Base-by-base conservation (phyloP, 768 basidiomycete genomes). In the Erythrobasidium yunnanense region DNA sequence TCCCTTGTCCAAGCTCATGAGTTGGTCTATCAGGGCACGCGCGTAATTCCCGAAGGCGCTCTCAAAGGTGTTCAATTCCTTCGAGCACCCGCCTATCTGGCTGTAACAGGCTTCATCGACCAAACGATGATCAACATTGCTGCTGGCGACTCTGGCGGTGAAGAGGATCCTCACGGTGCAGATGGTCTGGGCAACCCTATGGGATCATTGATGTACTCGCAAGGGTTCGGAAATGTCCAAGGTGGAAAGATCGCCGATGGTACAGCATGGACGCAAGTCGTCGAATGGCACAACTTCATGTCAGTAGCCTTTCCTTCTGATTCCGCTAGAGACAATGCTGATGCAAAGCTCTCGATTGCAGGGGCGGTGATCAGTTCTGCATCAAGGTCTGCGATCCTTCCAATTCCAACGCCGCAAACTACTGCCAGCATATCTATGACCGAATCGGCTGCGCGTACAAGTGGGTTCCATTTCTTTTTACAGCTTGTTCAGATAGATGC, bases 391-490 rank as follows among this genome's bases (percentile, higher is more conserved):
- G 87, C 77, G 82, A 87, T 35, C 50, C 58, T 38, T 49, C 47
- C 3, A 22, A 13, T 58, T 22, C 13, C 23, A 52, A 23, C 55
- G 27, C 23, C 78, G 80, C 78, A 2, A 72, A 77, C n/a, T 81
- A 74, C 71, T 88, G 87, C 78, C 78, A 86, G 74, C 84, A 90
- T 79, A 81, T 83, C 30, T 57, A 29, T 55, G 87, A 88, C 73
- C 85, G 84, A 65, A 84, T 87, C 55, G 88, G 88, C 8, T 85
- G 85, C 70, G 72, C 68, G 1, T 88, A 83, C 79, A 89, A 88
- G 56, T 46, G 38, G 29, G 56, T 58, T 55, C n/a, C n/a, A n/a
- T n/a, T n/a, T n/a, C n/a, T n/a, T 83, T 52, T 18, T 22, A 3
- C 32, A 54, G 20, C 23, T 4, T 54, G 52, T 18, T 18, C 23